Conservation (phyloP, 495 filamentous ascomycete species). For the Penicillium verhagenii region DNA sequence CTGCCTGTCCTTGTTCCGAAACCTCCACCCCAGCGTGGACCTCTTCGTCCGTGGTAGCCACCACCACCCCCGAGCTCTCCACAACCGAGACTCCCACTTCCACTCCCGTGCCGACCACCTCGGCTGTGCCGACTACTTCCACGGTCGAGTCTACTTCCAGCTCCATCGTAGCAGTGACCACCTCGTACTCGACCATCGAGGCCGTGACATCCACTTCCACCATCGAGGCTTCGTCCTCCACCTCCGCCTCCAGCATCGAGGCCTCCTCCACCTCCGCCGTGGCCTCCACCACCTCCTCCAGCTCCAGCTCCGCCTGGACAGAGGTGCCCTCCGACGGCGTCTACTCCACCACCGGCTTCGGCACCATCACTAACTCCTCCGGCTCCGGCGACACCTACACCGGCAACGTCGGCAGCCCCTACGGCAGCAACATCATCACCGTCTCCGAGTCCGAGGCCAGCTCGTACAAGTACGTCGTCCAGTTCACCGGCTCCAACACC, state of each 20-base stretch:
- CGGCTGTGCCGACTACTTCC: not conserved
- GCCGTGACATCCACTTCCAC: not conserved
- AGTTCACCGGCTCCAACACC: slow-evolving; percentile 39
- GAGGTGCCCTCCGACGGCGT: slow-evolving; percentile 19
- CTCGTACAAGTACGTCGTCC: slow-evolving; percentile 46
- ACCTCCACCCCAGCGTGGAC: not conserved
- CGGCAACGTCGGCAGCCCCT: slow-evolving; percentile 52
- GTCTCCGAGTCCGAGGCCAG: slow-evolving; percentile 30
- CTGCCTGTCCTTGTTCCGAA: slow-evolving; percentile 8
- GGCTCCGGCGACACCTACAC: slow-evolving; percentile 36
- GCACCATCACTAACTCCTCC: slow-evolving; percentile 25
- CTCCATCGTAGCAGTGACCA: slow-evolving; percentile 1
- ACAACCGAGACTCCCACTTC: not conserved
- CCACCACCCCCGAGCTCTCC: not conserved
- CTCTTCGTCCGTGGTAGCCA: not conserved
- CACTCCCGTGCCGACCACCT: not conserved
- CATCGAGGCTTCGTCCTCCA: not conserved
- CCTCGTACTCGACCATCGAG: not conserved
- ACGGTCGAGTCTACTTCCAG: slow-evolving; percentile 3
- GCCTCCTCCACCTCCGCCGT: slow-evolving; percentile 4
- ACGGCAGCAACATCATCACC: slow-evolving; percentile 52
- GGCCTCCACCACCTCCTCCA: slow-evolving; percentile 2
- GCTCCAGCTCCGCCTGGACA: slow-evolving; percentile 21
- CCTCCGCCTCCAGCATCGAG: slow-evolving; percentile 1
- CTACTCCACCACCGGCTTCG: slow-evolving; percentile 32